These are phyloP conservation scores for Diaporthe citriasiana DNA, from an alignment of 2,329 filamentous ascomycete species.

Conservation along the genomic window DNA sequence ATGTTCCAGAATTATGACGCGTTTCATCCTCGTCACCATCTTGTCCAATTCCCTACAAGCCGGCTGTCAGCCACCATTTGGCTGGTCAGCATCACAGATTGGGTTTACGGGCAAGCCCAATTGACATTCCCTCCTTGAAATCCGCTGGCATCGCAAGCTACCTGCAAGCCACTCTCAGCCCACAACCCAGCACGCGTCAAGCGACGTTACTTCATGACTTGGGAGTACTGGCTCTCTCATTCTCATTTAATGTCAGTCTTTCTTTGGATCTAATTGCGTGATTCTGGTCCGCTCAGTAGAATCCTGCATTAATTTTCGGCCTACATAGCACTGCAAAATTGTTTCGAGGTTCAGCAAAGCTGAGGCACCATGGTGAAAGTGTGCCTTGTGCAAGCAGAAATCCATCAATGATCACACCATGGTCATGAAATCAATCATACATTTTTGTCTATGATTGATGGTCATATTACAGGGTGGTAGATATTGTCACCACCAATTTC, in stretches of 20 bases:
- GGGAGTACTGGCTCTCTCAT: too few species aligned
- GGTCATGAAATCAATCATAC: background rate
- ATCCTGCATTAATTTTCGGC: too few species aligned
- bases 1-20: background rate
- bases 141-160: background rate
- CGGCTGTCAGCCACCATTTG: background rate
- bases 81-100: background rate
- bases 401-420: background rate
- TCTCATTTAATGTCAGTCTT: background rate
- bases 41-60: background rate
- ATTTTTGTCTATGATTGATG: background rate
- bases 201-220: background rate
- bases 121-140: background rate
- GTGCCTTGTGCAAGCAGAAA: background rate
- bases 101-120: background rate
- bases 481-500: background rate
- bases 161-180: too few species aligned
- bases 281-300: background rate
- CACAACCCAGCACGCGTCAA: background rate
- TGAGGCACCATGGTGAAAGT: background rate
- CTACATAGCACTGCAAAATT: background rate
- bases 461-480: background rate
- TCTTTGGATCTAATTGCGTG: background rate
- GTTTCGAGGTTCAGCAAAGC: too few species aligned
- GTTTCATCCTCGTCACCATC: background rate